Conservation (phyloP, 2,329 filamentous ascomycete genomes). For the Tolypocladium cylindrosporum region DNA sequence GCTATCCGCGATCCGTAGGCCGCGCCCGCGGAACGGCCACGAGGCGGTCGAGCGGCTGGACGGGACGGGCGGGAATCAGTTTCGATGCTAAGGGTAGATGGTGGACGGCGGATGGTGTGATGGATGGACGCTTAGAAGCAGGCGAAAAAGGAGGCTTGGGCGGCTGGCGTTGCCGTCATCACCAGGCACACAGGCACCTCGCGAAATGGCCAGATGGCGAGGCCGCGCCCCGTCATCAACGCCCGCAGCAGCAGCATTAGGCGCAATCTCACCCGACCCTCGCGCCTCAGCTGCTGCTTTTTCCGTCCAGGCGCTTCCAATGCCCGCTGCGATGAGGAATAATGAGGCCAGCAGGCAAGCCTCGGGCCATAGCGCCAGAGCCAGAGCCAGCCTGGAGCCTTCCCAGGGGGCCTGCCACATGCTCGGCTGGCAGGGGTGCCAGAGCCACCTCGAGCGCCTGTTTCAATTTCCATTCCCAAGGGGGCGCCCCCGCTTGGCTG, state of each 20-base stretch:
- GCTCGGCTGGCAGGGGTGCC: not conserved
- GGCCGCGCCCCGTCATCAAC: not conserved
- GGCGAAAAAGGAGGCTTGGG: not conserved
- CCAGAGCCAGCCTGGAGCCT: not conserved
- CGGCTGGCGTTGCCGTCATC: not conserved
- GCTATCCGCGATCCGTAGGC: not conserved
- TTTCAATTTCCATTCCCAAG: conserved; percentile 11
- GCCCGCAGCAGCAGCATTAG: not conserved
- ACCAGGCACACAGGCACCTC: not conserved
- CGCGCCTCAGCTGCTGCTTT: not conserved
- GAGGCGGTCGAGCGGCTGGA: not conserved
- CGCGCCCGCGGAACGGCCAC: not conserved
- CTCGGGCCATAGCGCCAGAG: not conserved
- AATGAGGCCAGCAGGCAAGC: not conserved
- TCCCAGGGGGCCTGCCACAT: not conserved
- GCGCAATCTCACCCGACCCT: not conserved
- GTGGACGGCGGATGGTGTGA: not conserved
- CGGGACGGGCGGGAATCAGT: not conserved
- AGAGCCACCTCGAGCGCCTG: conserved; percentile 3
- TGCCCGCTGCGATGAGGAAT: not conserved
- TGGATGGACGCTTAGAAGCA: not conserved
- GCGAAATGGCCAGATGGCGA: not conserved
- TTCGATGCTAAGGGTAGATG: not conserved
- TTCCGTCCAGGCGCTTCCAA: not conserved
- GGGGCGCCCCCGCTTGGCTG: conserved; percentile 7